Evolutionary conservation across 1,284 basidiomycete genomes (phyloP), one percentile per base, ranked within the genome.

Genomic region (Ganoderma multipileum): DNA sequence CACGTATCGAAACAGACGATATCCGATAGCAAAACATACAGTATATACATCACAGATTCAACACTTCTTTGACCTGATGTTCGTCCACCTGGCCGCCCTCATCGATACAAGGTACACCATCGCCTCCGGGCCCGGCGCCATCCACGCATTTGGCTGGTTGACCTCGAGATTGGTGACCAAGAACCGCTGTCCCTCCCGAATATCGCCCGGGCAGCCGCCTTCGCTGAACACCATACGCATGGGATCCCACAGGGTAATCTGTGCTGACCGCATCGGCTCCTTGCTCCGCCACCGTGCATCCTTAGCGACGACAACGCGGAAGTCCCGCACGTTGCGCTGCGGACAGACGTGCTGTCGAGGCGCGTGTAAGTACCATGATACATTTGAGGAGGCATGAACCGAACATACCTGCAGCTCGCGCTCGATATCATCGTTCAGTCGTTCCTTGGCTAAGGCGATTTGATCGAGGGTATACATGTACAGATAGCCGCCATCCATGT

Each of bases 231-330:
- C 81, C 28, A 93, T 74, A 11, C 81, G 82, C 5, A 89, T 80
- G 1, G 89, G 90, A 75, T 97, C 94, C 95, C 95, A 97, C 0
- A 96, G 86, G 0, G 92, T 96, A 61, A 98, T 74, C 76, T 95
- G 92, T 0, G 89, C 95, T 1, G 80, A 84, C 20, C 94, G 86
- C 67, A 83, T 82, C 5, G 85, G 81, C 18, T 86, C 85, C 69
- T 83, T 81, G 68, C 83, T 83, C 0, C 76, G 75, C 41, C 86
- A 87, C 36, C 82, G 83, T 7, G 91, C 90, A 77, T 99, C 97
- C 70, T 87, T 83, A 26, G 94, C 86, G 16, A 91, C 83, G 9
- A 97, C 79, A 4, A 98, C 89, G 28, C 95, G 86, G 80, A 98
- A 98, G 68, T 86, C 89, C 55, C 92, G 89, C 16, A 96, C 91